Conservation (phyloP, 164 flowering plant species). For the Aristolochia californica region DNA sequence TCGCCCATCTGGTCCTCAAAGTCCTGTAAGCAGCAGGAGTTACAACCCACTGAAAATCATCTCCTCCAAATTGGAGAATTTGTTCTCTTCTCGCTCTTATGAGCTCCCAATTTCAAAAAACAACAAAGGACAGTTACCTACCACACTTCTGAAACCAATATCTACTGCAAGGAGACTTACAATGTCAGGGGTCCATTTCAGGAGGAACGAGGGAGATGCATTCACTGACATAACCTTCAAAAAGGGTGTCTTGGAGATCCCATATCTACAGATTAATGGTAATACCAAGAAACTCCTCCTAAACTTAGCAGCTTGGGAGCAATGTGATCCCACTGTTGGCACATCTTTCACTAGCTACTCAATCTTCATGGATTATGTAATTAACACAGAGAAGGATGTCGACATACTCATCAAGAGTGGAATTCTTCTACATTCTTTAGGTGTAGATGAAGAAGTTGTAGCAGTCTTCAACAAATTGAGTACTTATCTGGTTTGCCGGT, state of each 20-base stretch:
- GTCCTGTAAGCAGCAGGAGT: no score
- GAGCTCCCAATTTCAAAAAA: no score
- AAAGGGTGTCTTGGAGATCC: neutral
- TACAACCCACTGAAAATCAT: no score
- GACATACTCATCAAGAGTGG: neutral
- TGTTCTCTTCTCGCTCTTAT: no score
- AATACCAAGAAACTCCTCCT: neutral
- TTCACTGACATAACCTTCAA: neutral
- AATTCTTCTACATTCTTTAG: neutral
- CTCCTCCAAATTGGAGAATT: no score
- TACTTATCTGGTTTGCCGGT: neutral
- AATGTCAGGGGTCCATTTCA: no score
- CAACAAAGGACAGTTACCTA: no score
- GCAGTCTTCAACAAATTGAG: neutral
- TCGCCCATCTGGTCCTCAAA: no score
- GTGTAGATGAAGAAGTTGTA: neutral
- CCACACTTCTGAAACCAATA: no score
- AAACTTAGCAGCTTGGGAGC: neutral
- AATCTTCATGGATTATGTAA: neutral
- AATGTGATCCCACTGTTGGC: neutral
- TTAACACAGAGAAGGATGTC: neutral
- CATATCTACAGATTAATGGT: neutral
- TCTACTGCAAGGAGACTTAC: no score
- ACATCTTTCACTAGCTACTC: neutral
- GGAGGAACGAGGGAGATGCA: no score